Evolutionary conservation across 2,329 filamentous ascomycete genomes (phyloP), one percentile per base, ranked within the genome.

Genomic region (Colletotrichum spaethianum): DNA sequence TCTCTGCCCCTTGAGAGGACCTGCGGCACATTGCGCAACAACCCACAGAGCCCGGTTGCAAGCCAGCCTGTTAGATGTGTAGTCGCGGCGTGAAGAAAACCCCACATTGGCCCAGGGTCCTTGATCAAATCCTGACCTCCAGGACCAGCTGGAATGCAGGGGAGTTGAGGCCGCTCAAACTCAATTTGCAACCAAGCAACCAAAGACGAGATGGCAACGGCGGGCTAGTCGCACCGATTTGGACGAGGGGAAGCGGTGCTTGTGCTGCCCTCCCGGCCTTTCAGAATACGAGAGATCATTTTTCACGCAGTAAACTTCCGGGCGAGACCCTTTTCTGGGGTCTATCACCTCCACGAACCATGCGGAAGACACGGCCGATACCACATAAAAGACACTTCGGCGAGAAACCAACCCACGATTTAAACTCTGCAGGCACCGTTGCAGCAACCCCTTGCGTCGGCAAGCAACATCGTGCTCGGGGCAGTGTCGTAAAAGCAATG

Each of bases 21-120:
- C 14, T 57, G 57, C 57, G 23, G 48, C 56, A 62, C 26, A 50
- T 40, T 61, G 56, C 63, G 55, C 56, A 66, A 56, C 56, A 70
- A n/a, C 28, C 63, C 28, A 67, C 55, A 28, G 8, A 12, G 20
- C 28, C 20, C 31, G 11, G 20, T 36, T 33, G 33, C 18, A 31
- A n/a, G 20, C 28, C 18, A 33, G 33, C 56, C 55, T 56, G 63
- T 57, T 40, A 59, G 26, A 68, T 68, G 63, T 28, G 62, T 53
- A 70, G 61, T 28, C 20, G 67, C 61, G 62, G 67, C 61, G 42
- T 23, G 42, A 48, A n/a, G 20, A 55, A 28, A 65, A 11, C 26
- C 53, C 60, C 12, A 48, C 52, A n/a, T 36, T 23, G 14, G 28
- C 5, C 64, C 28, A 14, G 55, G 53, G 26, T 44, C 20, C 28